Base-by-base conservation (phyloP, 208 protist genomes). In the Crithidia sp. region DNA sequence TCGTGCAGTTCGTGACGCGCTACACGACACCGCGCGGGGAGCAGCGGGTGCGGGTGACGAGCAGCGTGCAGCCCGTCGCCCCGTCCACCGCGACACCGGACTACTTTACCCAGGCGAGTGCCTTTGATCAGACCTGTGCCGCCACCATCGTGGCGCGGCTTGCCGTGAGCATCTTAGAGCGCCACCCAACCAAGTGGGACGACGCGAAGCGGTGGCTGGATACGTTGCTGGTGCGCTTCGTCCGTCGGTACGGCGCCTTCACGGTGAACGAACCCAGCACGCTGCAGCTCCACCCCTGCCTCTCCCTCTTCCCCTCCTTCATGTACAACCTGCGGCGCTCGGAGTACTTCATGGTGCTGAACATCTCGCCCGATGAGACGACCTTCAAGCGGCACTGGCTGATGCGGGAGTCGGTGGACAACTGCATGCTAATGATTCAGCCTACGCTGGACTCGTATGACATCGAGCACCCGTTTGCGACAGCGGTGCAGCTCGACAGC, bases 291-390 rank as follows among this genome's bases (percentile, higher is more conserved):
- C 72, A 84, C n/a, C 72, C 83, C 9, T 90, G 93, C 70, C 94
- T 99, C 62, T 81, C 94, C 2, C 84, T 99, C 14, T 99, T 99
- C 79, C 99, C 99, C 7, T 98, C 98, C 67, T 99, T 99, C 83
- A 96, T 99, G 86, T 99, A 99, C 90, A 99, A 99, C 85, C 84
- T 99, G 40, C 95, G 99, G 54, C 95, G 99, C 39, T 98, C 93
- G 28, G 92, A 97, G 86, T 99, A 99, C 80, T 93, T 99, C 39
- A 94, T 96, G 85, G 94, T 99, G 44, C 97, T 99, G 63, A 99
- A 99, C 86, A 96, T 94, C 67, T 97, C 91, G 2, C 99, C 99
- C 17, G 99, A 99, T 74, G 98, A 99, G 81, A 99, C 98, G 10
- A 90, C 97, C 16, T 99, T 98, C 83, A 99, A 98, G 83, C 86